Evolutionary conservation across 2,329 filamentous ascomycete species (phyloP), one percentile per base, ranked within the genome.

Genomic region (Stagonosporopsis rhizophila): DNA sequence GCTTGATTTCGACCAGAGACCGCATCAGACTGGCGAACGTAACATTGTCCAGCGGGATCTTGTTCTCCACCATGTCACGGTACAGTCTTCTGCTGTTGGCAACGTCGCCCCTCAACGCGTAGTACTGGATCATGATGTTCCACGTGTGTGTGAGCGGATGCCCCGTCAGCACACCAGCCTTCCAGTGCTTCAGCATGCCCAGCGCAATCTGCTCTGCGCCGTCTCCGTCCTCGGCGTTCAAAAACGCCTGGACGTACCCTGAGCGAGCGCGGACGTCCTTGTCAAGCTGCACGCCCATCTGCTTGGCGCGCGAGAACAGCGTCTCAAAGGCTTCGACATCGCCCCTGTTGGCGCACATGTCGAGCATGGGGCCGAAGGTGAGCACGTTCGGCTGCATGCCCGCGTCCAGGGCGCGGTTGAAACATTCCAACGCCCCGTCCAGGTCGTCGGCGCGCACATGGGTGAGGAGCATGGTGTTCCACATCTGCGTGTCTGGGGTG

Each of bases 391-490:
- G 88, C 20, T 74, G 67, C 3, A 85, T 28, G 58, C 78, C 67
- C 59, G 72, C 65, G 64, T 81, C 60, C 3, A 83, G 56, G 71
- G 95, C 82, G 9, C 82, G 76, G 17, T 87, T 81, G 66, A 96
- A 92, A 44, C 83, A 81, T 6, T 79, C 71, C 53, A 91, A 78
- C 12, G 88, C 89, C 6, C 85, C 84, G n/a, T 85, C 80, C 39
- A 90, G 83, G 69, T 95, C 86, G 44, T 85, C 82, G 0, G 84
- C 83, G 63, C 86, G 86, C 17, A 83, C 82, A 74, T 92, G 85
- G 2, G 89, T 88, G 66, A 88, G 86, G 41, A 98, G 80, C 25
- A 96, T 75, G 20, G 88, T 87, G 69, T 96, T 96, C 88, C 89
- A 96, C 60, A 84, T 86, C 32, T 80, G 72, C 1, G 82, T 73